Percentiles rank a stretch among this genome's conserved stretches.
Conservation (phyloP, 192 early-diverging fungal species). For the Phycomyces nitens region DNA sequence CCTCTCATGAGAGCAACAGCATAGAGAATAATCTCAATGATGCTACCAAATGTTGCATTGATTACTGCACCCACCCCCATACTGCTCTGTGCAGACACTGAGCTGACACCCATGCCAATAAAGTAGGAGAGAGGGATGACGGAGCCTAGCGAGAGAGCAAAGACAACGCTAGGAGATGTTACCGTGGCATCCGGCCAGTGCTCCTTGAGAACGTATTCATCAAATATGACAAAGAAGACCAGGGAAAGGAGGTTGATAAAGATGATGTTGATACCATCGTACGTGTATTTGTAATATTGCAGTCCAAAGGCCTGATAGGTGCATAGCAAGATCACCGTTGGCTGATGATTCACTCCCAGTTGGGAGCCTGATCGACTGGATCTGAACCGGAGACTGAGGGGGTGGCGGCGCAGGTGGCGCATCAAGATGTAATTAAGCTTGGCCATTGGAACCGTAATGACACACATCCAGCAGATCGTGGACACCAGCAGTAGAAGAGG, state of each 20-base stretch:
- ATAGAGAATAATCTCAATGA: slow-evolving; percentile 95
- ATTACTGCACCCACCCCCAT: slow-evolving; percentile 92
- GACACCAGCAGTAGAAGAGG: slow-evolving; percentile 79
- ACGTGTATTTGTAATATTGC: slow-evolving; percentile 96
- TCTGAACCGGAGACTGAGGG: slow-evolving; percentile 71
- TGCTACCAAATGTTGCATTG: slow-evolving; percentile 96
- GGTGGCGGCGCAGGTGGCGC: slow-evolving; percentile 75
- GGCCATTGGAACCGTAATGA: slow-evolving; percentile 92
- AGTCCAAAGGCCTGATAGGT: slow-evolving; percentile 84
- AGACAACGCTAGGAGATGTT: slow-evolving; percentile 63
- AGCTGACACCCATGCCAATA: slow-evolving; percentile 94
- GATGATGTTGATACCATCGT: slow-evolving; percentile 95
- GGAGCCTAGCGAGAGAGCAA: slow-evolving; percentile 66
- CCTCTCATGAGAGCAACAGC: slow-evolving; percentile 84
- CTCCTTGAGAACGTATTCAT: slow-evolving; percentile 69
- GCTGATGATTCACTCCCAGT: slow-evolving; percentile 20
- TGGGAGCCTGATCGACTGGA: slow-evolving; percentile 38
- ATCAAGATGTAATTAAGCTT: slow-evolving; percentile 82
- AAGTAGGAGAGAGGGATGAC: slow-evolving; percentile 93
- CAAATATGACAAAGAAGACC: slow-evolving; percentile 79
- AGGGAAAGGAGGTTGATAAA: slow-evolving; percentile 89
- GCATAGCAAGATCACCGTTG: slow-evolving; percentile 75
- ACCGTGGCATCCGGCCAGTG: slow-evolving; percentile 52
- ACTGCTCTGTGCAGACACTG: slow-evolving; percentile 91
- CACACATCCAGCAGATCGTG: slow-evolving; percentile 80